phyloP scores from a whole-genome alignment of 2,329 filamentous ascomycete species.

The Alternaria alternata region DNA sequence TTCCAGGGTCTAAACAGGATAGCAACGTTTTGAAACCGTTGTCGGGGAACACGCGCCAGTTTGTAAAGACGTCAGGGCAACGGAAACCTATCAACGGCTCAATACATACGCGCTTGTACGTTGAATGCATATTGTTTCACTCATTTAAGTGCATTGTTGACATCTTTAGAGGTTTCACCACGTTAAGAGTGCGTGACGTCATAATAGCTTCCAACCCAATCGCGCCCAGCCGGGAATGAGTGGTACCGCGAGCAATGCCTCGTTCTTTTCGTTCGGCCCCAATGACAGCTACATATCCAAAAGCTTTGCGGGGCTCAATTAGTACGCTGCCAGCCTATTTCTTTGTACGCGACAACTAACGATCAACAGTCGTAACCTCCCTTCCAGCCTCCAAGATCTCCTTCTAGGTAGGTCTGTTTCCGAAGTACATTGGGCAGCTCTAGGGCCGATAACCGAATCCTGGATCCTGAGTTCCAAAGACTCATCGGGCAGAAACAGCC shows the following conservation, averaged over 20 bases:
- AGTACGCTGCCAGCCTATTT: slow-evolving; percentile 29
- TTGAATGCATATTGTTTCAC: not conserved
- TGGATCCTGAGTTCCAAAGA: slow-evolving; percentile 48
- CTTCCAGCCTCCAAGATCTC: slow-evolving; percentile 36
- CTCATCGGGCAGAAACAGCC: slow-evolving; percentile 29
- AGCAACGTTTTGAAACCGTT: slow-evolving; percentile 9
- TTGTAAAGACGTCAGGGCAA: not conserved
- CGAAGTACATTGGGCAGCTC: slow-evolving; percentile 43
- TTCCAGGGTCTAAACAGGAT: slow-evolving; percentile 43
- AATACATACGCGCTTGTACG: not conserved
- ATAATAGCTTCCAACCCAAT: slow-evolving; percentile 37
- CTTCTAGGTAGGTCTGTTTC: slow-evolving; percentile 33
- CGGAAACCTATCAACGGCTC: not conserved
- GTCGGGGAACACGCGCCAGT: not conserved
- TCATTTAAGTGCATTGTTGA: not conserved
- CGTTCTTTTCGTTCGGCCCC: slow-evolving; percentile 48
- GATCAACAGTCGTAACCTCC: slow-evolving; percentile 37
- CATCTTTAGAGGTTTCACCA: not conserved
- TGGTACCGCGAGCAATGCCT: slow-evolving; percentile 28
- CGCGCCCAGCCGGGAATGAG: slow-evolving; percentile 34
- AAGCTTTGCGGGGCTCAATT: slow-evolving; percentile 40
- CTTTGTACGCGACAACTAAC: slow-evolving; percentile 9
- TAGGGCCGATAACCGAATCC: slow-evolving; percentile 41
- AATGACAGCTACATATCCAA: slow-evolving; percentile 46
- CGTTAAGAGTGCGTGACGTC: slow-evolving; percentile 35